A percentile compares a stretch with the other conserved stretches of the same genome.
Conservation (phyloP, 1,284 basidiomycete species). For the Tilletia caries region DNA sequence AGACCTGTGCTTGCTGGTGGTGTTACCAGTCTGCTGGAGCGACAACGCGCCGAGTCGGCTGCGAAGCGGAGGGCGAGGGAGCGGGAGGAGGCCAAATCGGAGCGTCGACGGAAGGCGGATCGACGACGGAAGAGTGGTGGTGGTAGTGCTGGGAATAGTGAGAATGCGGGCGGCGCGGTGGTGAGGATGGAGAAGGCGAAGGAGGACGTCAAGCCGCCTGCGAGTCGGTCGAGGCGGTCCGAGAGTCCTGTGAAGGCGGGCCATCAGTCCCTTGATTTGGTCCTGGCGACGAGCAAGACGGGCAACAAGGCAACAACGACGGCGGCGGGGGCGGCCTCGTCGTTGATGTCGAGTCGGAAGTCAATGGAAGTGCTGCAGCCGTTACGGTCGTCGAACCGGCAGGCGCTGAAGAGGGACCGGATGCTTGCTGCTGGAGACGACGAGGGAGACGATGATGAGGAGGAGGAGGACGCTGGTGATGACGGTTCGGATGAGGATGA, state of each 20-base stretch:
- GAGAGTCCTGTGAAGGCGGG: no score
- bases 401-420: background rate
- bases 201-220: background rate
- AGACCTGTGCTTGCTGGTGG: constrained; percentile 20
- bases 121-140: constrained; percentile 15
- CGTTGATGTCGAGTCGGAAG: background rate
- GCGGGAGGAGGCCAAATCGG: constrained; percentile 9
- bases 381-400: background rate
- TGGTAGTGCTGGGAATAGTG: background rate
- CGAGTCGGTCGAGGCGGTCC: background rate
- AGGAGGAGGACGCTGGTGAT: constrained; percentile 3
- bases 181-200: constrained; percentile 3
- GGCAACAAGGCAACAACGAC: no score
- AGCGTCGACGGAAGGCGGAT: constrained; percentile 9
- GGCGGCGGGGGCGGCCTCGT: no score
- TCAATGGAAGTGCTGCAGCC: background rate
- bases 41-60: constrained; percentile 28
- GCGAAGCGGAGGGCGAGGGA: constrained; percentile 3
- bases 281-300: no score
- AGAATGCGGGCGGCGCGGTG: background rate
- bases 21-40: constrained; percentile 12
- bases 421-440: background rate
- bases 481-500: background rate
- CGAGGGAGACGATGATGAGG: background rate
- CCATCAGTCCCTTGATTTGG: no score